Percentiles rank a stretch among this genome's conserved stretches.
Conservation (phyloP, 1,284 basidiomycete genomes). For the Trichosporon inkin region DNA sequence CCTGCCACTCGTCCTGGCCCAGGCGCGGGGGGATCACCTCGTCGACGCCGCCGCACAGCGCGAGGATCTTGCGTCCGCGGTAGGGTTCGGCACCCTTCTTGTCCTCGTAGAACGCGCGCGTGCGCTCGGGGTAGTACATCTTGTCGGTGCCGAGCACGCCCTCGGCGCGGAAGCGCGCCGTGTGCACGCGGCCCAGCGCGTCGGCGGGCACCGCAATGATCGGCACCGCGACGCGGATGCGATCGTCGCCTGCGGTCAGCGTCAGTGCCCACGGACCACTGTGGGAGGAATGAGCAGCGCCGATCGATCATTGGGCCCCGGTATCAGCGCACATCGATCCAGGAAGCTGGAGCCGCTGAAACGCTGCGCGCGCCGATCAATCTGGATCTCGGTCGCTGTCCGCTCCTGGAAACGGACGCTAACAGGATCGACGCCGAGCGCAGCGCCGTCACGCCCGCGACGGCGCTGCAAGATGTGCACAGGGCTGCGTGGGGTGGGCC, state of each 20-base stretch:
- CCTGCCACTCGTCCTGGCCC: background rate
- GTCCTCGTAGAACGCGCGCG: constrained; percentile 13
- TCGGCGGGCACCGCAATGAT: constrained; percentile 19
- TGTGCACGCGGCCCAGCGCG: constrained; percentile 15
- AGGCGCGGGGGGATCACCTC: constrained; percentile 33
- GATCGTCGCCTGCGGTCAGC: constrained; percentile 10
- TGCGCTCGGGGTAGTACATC: constrained; percentile 12
- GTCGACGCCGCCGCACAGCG: constrained; percentile 57
- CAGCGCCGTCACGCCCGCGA: no score
- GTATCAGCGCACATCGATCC: background rate
- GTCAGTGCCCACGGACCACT: background rate
- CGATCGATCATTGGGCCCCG: no score
- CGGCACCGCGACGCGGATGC: constrained; percentile 17
- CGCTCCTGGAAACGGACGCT: no score
- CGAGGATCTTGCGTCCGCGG: constrained; percentile 63
- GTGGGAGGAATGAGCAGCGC: no score
- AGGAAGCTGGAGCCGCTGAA: background rate
- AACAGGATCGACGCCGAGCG: no score
- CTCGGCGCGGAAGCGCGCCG: constrained; percentile 9
- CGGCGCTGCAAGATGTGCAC: no score
- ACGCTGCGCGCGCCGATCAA: background rate
- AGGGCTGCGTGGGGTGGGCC: no score
- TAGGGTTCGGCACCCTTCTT: constrained; percentile 46
- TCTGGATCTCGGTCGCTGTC: background rate
- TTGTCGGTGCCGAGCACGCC: constrained; percentile 9